phyloP scores from a whole-genome alignment of 1,284 basidiomycete species.

The Tilletia walkeri region DNA sequence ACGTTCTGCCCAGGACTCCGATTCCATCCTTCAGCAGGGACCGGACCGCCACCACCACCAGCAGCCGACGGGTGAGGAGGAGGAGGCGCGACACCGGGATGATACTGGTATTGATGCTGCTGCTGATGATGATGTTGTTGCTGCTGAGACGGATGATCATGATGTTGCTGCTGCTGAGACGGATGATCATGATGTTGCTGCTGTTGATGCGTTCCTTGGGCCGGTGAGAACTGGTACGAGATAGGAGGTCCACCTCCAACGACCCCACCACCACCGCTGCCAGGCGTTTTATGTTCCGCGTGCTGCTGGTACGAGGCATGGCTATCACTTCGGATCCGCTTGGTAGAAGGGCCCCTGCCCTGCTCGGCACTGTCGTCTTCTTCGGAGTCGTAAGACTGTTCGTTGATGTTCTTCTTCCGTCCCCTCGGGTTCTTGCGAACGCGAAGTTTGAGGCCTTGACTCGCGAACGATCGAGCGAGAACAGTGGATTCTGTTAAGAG shows the following conservation, averaged over 20 bases:
- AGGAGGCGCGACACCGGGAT: background rate
- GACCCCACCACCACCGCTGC: too few relatives aligned
- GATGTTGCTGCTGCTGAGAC: slow-evolving; percentile 13
- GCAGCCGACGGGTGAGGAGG: background rate
- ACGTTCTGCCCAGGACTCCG: background rate
- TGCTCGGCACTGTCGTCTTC: slow-evolving; percentile 11
- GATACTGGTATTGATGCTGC: slow-evolving; percentile 11
- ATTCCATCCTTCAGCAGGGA: background rate
- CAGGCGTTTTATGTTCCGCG: background rate
- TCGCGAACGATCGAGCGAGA: slow-evolving; percentile 47
- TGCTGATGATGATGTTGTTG: slow-evolving; percentile 9
- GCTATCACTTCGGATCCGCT: slow-evolving; percentile 16
- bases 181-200: background rate
- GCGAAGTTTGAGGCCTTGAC: slow-evolving; percentile 50
- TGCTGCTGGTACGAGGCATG: background rate
- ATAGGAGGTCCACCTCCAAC: too few relatives aligned
- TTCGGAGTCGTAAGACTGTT: background rate
- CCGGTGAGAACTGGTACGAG: background rate
- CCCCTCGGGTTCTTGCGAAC: slow-evolving; percentile 50
- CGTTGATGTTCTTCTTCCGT: slow-evolving; percentile 22
- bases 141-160: background rate
- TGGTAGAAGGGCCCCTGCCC: background rate
- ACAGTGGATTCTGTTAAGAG: slow-evolving; percentile 36
- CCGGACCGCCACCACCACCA: background rate
- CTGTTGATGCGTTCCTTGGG: background rate